Percentiles rank a stretch among this genome's conserved stretches.
Conservation (phyloP, 2,329 filamentous ascomycete genomes). For the Chaetothyriales sp. region DNA sequence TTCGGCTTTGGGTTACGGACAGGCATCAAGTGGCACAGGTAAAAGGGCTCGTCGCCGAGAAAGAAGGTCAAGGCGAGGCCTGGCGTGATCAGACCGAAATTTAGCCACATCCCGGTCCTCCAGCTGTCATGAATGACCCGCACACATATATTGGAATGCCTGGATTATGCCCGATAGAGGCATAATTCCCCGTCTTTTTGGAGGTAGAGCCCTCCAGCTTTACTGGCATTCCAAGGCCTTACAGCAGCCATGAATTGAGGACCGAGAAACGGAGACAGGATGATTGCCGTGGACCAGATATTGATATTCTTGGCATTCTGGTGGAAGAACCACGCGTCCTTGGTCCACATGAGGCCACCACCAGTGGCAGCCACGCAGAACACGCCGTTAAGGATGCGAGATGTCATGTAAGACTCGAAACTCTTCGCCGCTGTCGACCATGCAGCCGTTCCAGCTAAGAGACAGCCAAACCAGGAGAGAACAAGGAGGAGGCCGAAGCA, state of each 20-base stretch:
- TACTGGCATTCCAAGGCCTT: too few relatives aligned
- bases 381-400: constrained; percentile 36
- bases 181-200: too few relatives aligned
- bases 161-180: too few relatives aligned
- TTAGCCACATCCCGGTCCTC: constrained; percentile 22
- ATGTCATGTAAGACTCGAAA: constrained; percentile 37
- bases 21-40: constrained; percentile 17
- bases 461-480: constrained; percentile 24
- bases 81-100: constrained; percentile 17
- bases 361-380: constrained; percentile 30
- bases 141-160: too few relatives aligned
- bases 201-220: too few relatives aligned
- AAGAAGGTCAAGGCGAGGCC: constrained; percentile 17
- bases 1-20: constrained; percentile 11
- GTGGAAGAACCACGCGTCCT: constrained; percentile 49
- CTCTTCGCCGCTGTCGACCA: constrained; percentile 34
- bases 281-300: constrained; percentile 27
- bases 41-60: constrained; percentile 21
- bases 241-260: constrained; percentile 31
- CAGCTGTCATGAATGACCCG: too few relatives aligned
- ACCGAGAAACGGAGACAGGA: constrained; percentile 28
- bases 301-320: constrained; percentile 31
- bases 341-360: constrained; percentile 38
- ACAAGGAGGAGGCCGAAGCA: constrained; percentile 33
- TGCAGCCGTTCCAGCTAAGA: constrained; percentile 20